Evolutionary conservation across 179 eudicot species (phyloP).

Genomic region (Amaranthus tricolor): DNA sequence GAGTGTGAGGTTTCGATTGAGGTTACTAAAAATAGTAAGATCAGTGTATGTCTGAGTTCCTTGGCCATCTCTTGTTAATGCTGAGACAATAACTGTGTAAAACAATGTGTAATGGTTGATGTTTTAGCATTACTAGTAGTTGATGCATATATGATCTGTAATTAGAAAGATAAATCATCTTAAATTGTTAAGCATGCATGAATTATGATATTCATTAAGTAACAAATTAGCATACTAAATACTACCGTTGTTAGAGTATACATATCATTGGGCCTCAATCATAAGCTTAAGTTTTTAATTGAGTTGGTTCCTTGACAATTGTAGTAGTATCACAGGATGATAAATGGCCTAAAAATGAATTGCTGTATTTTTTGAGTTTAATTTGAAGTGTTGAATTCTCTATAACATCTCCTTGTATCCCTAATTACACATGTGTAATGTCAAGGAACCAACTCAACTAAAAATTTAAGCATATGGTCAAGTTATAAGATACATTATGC

Average conservation of each 20-base stretch:
- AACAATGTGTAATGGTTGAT: neutral
- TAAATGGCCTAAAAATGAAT: neutral
- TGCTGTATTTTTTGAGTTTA: neutral
- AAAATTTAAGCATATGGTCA: too few species aligned
- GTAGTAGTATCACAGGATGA: neutral
- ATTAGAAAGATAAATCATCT: neutral
- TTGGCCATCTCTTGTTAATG: constrained; percentile 21
- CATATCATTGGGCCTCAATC: too few species aligned
- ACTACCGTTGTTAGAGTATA: too few species aligned
- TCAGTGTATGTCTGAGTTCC: constrained; percentile 9
- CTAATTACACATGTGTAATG: neutral
- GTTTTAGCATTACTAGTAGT: neutral
- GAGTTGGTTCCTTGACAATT: too few species aligned
- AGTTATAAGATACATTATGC: too few species aligned
- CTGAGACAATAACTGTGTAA: constrained; percentile 15
- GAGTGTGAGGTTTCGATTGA: constrained; percentile 36
- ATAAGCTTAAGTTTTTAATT: too few species aligned
- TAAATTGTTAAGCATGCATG: neutral
- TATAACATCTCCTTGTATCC: neutral
- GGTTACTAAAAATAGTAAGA: constrained; percentile 19
- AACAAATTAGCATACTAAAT: neutral
- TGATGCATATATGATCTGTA: neutral
- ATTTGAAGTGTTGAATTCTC: neutral
- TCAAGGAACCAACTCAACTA: neutral
- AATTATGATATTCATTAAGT: neutral